These are phyloP conservation scores for Penicillium silybi DNA, from an alignment of 495 filamentous ascomycete genomes.

Conservation along the genomic window DNA sequence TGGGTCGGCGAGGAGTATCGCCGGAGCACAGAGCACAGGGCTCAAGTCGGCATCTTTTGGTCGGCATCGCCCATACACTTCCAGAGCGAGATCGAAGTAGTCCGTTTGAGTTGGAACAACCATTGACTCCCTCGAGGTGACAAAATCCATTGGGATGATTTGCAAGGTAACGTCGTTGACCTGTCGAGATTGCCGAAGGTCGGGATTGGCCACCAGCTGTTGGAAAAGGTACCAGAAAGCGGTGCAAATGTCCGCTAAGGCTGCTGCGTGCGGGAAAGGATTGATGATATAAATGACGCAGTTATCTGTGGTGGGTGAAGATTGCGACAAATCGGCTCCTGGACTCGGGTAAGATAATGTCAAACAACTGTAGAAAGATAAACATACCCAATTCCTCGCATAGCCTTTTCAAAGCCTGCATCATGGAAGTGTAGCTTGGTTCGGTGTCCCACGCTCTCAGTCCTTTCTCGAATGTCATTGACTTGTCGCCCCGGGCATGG, in stretches of 20 bases:
- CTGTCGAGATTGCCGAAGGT: constrained; percentile 46
- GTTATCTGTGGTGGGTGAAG: constrained; percentile 50
- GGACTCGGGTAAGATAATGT: constrained; percentile 1
- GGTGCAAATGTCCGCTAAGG: constrained; percentile 71
- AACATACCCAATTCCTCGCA: constrained; percentile 44
- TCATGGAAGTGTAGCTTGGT: constrained; percentile 29
- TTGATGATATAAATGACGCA: constrained; percentile 88
- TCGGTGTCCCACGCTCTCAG: constrained; percentile 50
- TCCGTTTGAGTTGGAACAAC: constrained; percentile 64
- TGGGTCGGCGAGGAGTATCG: constrained; percentile 70
- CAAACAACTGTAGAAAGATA: constrained; percentile 5
- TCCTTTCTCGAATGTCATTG: constrained; percentile 52
- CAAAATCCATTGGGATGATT: constrained; percentile 68
- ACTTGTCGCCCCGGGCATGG: constrained; percentile 55
- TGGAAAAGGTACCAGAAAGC: constrained; percentile 75
- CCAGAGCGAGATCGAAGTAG: constrained; percentile 66
- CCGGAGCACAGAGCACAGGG: constrained; percentile 53
- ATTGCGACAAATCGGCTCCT: constrained; percentile 43
- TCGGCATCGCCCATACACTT: constrained; percentile 83
- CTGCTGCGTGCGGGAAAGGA: constrained; percentile 58
- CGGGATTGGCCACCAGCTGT: constrained; percentile 52
- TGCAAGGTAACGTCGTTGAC: constrained; percentile 76
- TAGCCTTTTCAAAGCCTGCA: constrained; percentile 35
- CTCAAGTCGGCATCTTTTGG: constrained; percentile 43
- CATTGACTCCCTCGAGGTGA: constrained; percentile 62